phyloP scores from a whole-genome alignment of 371 early-diverging fungal species.

The Actinomucor elegans region DNA sequence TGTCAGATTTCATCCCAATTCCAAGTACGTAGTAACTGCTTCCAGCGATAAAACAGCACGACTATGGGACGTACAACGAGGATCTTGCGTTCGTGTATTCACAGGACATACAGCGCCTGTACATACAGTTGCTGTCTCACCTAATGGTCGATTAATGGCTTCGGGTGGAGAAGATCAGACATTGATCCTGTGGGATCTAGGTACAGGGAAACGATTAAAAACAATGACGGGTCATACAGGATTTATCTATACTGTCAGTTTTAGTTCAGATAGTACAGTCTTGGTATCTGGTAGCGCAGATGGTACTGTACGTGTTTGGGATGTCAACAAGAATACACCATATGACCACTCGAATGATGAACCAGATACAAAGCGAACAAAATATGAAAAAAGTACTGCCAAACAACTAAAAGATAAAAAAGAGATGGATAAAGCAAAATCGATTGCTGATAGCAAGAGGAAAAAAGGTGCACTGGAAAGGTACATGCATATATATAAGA shows the following conservation, averaged over 20 bases:
- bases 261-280: slow-evolving; percentile 82
- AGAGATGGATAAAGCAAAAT: slow-evolving; percentile 22
- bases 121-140: slow-evolving; percentile 88
- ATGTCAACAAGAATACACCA: slow-evolving; percentile 70
- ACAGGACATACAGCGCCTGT: slow-evolving; percentile 91
- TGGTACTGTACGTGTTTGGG: slow-evolving; percentile 95
- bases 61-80: slow-evolving; percentile 96
- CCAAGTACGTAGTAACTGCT: slow-evolving; percentile 95
- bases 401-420: slow-evolving; percentile 36
- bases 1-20: slow-evolving; percentile 99
- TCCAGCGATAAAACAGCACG: slow-evolving; percentile 94
- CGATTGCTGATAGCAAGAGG: slow-evolving; percentile 21
- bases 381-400: slow-evolving; percentile 25
- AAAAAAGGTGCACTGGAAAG: slow-evolving; percentile 39
- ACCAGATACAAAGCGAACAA: slow-evolving; percentile 30
- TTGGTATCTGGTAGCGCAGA: slow-evolving; percentile 93
- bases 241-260: slow-evolving; percentile 86
- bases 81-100: slow-evolving; percentile 92
- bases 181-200: slow-evolving; percentile 97
- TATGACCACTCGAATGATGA: slow-evolving; percentile 8
- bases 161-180: slow-evolving; percentile 89
- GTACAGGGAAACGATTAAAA: slow-evolving; percentile 81
- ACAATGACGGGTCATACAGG: slow-evolving; percentile 85
- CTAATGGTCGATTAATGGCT: slow-evolving; percentile 93
- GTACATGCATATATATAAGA: slow-evolving; percentile 14